Evolutionary conservation across 2,329 filamentous ascomycete species (phyloP).

Genomic region (Calonectria honghensis): DNA sequence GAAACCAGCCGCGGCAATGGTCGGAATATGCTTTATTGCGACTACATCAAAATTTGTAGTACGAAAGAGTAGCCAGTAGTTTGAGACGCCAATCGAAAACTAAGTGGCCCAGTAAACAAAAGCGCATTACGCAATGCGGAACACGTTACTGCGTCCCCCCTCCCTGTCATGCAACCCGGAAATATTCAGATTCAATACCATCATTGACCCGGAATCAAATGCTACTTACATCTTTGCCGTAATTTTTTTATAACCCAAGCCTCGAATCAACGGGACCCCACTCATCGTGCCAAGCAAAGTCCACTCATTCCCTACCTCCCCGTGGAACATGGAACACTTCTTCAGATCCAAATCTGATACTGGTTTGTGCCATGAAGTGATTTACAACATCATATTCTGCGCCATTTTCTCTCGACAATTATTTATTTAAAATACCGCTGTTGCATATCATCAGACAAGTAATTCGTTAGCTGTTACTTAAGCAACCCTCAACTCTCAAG

Average conservation of each 20-base stretch:
- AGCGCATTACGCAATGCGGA: not conserved
- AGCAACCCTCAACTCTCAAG: not conserved
- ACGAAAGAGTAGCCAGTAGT: not conserved
- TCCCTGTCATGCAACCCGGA: not conserved
- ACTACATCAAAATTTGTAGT: not conserved
- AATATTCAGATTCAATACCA: not conserved
- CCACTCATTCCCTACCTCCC: not conserved
- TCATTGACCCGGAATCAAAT: not conserved
- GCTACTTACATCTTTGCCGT: not conserved
- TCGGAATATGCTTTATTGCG: not conserved
- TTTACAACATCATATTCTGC: not conserved
- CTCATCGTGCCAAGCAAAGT: not conserved
- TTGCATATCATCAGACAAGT: not conserved
- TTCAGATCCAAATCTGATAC: not conserved
- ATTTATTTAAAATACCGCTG: too few relatives aligned
- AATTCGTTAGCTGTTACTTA: not conserved
- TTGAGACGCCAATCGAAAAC: not conserved
- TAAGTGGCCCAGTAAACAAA: not conserved
- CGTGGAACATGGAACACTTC: not conserved
- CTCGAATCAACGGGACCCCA: not conserved
- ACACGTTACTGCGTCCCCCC: not conserved
- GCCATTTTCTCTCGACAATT: not conserved
- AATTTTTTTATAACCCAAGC: not conserved
- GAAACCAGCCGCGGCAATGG: not conserved
- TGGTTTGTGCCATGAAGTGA: not conserved